Evolutionary conservation across 2,329 filamentous ascomycete species (phyloP), one percentile per base, ranked within the genome.

Genomic region (Venturia nashicola): DNA sequence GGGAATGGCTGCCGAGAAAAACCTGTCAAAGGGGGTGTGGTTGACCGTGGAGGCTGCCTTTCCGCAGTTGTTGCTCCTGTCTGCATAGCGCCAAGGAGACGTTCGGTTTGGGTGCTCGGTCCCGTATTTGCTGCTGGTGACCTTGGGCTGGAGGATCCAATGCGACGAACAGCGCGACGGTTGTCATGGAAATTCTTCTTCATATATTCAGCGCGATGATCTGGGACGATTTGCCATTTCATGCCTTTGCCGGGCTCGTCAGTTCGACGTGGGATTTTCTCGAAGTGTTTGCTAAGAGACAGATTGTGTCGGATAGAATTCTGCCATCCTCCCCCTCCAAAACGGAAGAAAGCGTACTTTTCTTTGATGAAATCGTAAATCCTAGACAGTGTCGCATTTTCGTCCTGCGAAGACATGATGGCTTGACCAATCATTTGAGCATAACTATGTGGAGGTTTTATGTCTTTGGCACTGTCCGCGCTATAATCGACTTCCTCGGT

Each of bases 171-270:
- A 61, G 69, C 72, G 70, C 73, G 78, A 70, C 78, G 74, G 57
- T 76, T 76, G 36, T 73, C 72, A 61, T 74, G 76, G 68, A 80
- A 75, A 61, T 78, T 77, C 69, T 88, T 90, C 72, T 89, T 89
- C 65, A 91, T 83, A 80, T 97, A 96, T 62, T 96, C 93, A 20
- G 97, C 90, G 60, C 88, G 86, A 68, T 87, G 83, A 67, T 95
- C 90, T 1, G 89, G 83, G 4, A 90, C 86, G 71, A 99, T 92
- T 75, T 93, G 90, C 94, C 94, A 99, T 73, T 97, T 97, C 91
- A 97, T 97, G 36, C 94, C 94, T 74, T 99, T 99, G 14, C 94
- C 94, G 27, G 94, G 94, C 73, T 99, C 94, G 69, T 97, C 91
- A 0, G 91, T 96, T 18, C 90, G 87, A 59, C 94, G 87, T 3